These are phyloP conservation scores for Colletotrichum somersetense DNA, from an alignment of 2,329 filamentous ascomycete genomes.

Conservation along the genomic window DNA sequence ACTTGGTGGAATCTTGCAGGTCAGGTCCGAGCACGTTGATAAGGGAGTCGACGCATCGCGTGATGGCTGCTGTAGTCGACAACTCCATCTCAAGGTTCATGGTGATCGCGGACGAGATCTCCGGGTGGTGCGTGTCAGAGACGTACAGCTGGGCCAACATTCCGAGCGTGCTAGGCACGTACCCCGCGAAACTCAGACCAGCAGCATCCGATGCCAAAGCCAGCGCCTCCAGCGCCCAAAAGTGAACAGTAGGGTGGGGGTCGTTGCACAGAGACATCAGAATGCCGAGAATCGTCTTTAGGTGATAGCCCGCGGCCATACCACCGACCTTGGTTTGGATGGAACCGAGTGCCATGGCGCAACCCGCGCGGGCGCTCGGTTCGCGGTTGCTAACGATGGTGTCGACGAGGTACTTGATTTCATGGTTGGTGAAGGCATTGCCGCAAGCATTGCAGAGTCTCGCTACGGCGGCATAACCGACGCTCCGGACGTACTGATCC, in stretches of 20 bases:
- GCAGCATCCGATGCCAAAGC: constrained; percentile 91
- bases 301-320: constrained; percentile 95
- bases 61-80: constrained; percentile 84
- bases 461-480: constrained; percentile 88
- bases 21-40: constrained; percentile 97
- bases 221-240: constrained; percentile 93
- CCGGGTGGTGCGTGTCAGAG: constrained; percentile 89
- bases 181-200: constrained; percentile 90
- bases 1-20: constrained; percentile 90
- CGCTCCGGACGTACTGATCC: constrained; percentile 86
- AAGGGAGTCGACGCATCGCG: constrained; percentile 91
- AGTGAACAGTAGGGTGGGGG: constrained; percentile 94
- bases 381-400: constrained; percentile 95
- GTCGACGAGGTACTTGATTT: constrained; percentile 93
- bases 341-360: constrained; percentile 90
- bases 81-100: constrained; percentile 92
- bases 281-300: constrained; percentile 97
- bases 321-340: constrained; percentile 97
- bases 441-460: constrained; percentile 87
- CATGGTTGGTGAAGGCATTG: constrained; percentile 87
- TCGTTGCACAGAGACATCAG: constrained; percentile 98
- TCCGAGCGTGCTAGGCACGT: constrained; percentile 89
- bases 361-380: constrained; percentile 92
- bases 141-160: constrained; percentile 96
- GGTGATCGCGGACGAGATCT: constrained; percentile 81